Base-by-base conservation (phyloP, 495 filamentous ascomycete genomes). In the Parmelia sp. region DNA sequence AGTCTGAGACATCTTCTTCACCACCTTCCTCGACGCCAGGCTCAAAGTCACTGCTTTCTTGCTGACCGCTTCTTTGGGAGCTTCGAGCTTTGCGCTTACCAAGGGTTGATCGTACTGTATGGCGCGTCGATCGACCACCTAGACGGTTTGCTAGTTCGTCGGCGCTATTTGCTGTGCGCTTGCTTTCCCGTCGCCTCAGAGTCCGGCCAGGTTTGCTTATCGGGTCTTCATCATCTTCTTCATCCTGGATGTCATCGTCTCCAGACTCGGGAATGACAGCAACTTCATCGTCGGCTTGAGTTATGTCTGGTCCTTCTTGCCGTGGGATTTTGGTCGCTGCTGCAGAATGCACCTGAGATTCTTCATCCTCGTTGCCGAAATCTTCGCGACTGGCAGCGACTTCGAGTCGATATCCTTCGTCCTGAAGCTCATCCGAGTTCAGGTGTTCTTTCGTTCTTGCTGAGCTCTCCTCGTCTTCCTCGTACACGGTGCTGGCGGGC, bases 11-110 rank as follows among this genome's bases (percentile, higher is more conserved):
- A 56, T 80, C 71, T 57, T 78, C 79, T 64, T 91, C 90, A 55
- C 87, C 87, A 45, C 87, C 91, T 60, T 87, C 84, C 61, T 83
- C 78, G 58, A 86, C 84, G 11, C 82, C 82, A 11, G 91, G 91
- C 69, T 96, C 90, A 70, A 96, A 96, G 67, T 96, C 92, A 72
- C 90, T 94, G 68, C 88, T 90, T 21, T 88, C 88, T 64, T 92
- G 86, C 47, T 80, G 73, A 9, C 73, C 65, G 33, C 80, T 83
- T 58, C 82, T 83, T 71, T 88, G 80, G 33, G 78, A 80, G 61
- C 71, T 75, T 59, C 74, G 76, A 31, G 76, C 60, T 37, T 71
- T 76, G 63, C 78, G 80, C 67, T 81, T 80, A 29, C 75, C 73
- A 60, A 72, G 67, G 11, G 68, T 64, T 49, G 74, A 75, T 62